Conservation (phyloP, 805 yeast species). For the Wickerhamiella lipophila region DNA sequence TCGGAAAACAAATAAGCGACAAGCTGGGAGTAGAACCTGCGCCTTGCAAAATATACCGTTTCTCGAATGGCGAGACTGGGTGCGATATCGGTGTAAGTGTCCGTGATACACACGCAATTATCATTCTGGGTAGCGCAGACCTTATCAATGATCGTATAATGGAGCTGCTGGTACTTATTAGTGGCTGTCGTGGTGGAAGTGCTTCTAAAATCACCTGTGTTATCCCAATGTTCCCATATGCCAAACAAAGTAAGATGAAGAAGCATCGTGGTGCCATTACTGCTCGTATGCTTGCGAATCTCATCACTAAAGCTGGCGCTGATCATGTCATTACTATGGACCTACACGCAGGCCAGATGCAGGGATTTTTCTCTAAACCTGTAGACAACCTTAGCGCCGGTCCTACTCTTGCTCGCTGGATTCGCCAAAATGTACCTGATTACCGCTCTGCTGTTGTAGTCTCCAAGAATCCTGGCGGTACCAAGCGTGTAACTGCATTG, state of each 20-base stretch:
- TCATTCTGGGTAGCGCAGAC: slow-evolving; percentile 84
- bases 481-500: slow-evolving; percentile 91
- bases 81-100: slow-evolving; percentile 91
- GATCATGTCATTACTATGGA: slow-evolving; percentile 98
- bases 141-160: slow-evolving; percentile 82
- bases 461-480: slow-evolving; percentile 98
- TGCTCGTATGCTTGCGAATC: slow-evolving; percentile 91
- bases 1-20: slow-evolving; percentile 82
- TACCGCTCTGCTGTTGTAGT: slow-evolving; percentile 87
- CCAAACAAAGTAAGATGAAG: slow-evolving; percentile 96
- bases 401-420: slow-evolving; percentile 94
- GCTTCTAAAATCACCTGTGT: slow-evolving; percentile 97
- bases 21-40: slow-evolving; percentile 88
- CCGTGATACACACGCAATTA: slow-evolving; percentile 92
- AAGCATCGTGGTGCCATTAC: slow-evolving; percentile 98
- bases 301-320: slow-evolving; percentile 96
- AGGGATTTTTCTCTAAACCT: slow-evolving; percentile 94
- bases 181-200: slow-evolving; percentile 95
- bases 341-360: slow-evolving; percentile 94
- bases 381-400: slow-evolving; percentile 95
- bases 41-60: slow-evolving; percentile 79
- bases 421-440: slow-evolving; percentile 74
- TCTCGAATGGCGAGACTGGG: slow-evolving; percentile 95
- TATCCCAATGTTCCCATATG: slow-evolving; percentile 93
- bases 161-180: slow-evolving; percentile 85